Evolutionary conservation across 1,139 yeast species (phyloP), one percentile per base, ranked within the genome.

Genomic region (Candida buenavistaensis): DNA sequence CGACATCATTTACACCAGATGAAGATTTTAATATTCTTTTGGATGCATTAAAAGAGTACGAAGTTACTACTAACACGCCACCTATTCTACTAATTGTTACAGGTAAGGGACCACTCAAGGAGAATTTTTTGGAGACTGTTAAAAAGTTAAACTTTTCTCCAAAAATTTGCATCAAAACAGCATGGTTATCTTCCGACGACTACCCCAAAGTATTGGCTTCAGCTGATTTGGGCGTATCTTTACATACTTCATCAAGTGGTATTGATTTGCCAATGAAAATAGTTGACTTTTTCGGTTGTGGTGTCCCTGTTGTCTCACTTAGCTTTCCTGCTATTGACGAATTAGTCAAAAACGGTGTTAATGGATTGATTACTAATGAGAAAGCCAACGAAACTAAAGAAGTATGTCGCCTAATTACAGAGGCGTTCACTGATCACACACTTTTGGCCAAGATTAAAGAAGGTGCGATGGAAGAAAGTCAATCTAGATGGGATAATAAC

Each of bases 181-280:
- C 77, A 0, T 94, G 98, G 98, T 67, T 94, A 21, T 56, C 82
- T 1, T 65, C 79, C 3, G 89, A 82, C 39, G 92, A 88, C 44
- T 94, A 94, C 54, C 97, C 97, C 0, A 58, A 67, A 32, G 62
- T 92, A 2, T 57, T 94, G 23, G 82, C 83, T 3, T 62, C 79
- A 6, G 95, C 96, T 4, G 97, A 92, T 54, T 53, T 90, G 22
- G 97, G 97, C 4, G 73, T 94, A 1, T 92, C 97, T 0, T 65
- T 94, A 39, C 99, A 94, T 57, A 77, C 83, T 4, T 89, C 97
- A 0, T 85, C 95, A 24, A 84, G 95, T 36, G 98, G 99, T 0
- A 71, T 87, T 41, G 99, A 94, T 53, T 68, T 94, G 39, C 99
- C 99, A 1, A 94, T 94, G 99, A 94, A 94, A 57, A 86, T 92